Base-by-base conservation (phyloP, 805 yeast genomes). In the Yamadazyma olivae region DNA sequence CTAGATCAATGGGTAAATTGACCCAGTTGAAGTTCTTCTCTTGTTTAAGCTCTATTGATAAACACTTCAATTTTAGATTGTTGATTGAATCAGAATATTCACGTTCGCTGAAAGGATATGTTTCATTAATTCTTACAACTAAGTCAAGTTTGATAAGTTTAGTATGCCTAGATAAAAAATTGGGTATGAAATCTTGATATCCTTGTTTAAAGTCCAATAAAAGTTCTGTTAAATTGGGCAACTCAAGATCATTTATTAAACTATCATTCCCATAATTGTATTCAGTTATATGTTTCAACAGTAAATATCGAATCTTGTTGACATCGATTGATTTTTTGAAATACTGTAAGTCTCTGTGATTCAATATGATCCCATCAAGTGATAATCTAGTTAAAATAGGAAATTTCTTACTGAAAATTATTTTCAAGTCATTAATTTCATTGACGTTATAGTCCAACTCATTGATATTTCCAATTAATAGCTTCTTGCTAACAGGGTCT, bases 201-300 rank as follows among this genome's bases (percentile, higher is more conserved):
- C 64, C 56, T 44, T 72, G 75, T 32, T 70, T 53, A 43, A 55
- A 64, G 39, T 74, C 77, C 4, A 74, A 44, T 12, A 50, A 48
- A 17, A 71, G 41, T 12, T 49, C 49, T 17, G 44, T 50, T 24
- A 70, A 40, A 7, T 37, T 48, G 1, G 16, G 38, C 17, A 69
- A 48, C 22, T 46, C 2, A 12, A 38, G 17, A 4, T 27, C 32
- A 17, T 23, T n/a, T 12, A 38, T 12, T 16, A 38, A 17, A 18
- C 37, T 38, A 20, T 32, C n/a, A 28, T 33, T 28, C 63, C 44
- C 32, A 66, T 60, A 8, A 59, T 36, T 66, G 15, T 58, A 51
- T 39, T 71, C 76, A 1, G 66, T 54, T 13, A 70, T 49, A 16
- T 64, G 59, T 18, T 43, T 49, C 20, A 73, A 44, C 30, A 55